Conservation (phyloP, 1,284 basidiomycete species). For the Singerocomus rubriflavus region DNA sequence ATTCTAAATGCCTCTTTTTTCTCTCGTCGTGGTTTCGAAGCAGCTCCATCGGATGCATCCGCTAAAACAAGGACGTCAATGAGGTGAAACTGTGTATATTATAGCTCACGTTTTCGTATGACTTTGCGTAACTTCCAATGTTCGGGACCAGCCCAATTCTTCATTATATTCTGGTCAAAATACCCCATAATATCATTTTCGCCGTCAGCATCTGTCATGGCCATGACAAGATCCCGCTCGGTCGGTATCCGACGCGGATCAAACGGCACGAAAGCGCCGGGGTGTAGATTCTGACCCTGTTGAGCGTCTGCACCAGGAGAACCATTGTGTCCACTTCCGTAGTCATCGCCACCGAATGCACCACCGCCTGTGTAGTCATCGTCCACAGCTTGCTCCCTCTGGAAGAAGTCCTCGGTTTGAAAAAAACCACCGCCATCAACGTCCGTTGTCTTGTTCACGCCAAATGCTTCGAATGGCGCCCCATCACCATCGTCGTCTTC, state of each 20-base stretch:
- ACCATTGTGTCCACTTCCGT: constrained; percentile 39
- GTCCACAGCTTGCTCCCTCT: constrained; percentile 65
- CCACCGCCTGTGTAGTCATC: constrained; percentile 48
- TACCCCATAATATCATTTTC: constrained; percentile 83
- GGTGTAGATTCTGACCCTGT: constrained; percentile 37
- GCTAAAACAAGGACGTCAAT: constrained; percentile 34
- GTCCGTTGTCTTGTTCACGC: constrained; percentile 39
- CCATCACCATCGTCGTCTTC: constrained; percentile 49
- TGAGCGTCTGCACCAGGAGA: constrained; percentile 44
- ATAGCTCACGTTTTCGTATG: constrained; percentile 64
- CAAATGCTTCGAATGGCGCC: constrained; percentile 29
- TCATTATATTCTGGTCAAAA: constrained; percentile 86
- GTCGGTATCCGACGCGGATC: constrained; percentile 74
- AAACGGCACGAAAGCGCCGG: constrained; percentile 65
- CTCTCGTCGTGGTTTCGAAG: constrained; percentile 57
- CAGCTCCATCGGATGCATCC: constrained; percentile 47
- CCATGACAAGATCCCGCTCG: constrained; percentile 78
- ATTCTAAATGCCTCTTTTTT: constrained; percentile 90
- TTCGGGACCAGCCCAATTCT: constrained; percentile 98
- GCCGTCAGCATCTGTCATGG: constrained; percentile 69
- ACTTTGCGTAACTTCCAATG: constrained; percentile 93
- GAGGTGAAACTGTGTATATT: neutral
- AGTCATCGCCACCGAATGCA: constrained; percentile 46
- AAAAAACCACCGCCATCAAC: constrained; percentile 46
- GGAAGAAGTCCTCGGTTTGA: constrained; percentile 74